Conservation (phyloP, 1,284 basidiomycete species). For the Leccinum discolor region DNA sequence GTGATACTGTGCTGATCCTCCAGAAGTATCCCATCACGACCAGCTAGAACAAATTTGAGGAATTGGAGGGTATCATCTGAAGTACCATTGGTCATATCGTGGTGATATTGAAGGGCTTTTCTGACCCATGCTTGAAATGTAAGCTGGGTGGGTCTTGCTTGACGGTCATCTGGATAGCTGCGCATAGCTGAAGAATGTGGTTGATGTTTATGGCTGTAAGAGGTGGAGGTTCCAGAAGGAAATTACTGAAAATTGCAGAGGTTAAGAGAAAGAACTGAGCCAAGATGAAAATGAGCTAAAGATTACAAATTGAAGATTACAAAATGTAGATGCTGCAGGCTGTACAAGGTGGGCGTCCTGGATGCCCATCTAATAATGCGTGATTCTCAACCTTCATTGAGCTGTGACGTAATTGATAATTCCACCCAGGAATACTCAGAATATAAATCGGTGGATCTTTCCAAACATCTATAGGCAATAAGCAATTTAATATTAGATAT, state of each 20-base stretch:
- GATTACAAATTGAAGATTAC: not conserved
- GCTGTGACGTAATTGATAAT: not conserved
- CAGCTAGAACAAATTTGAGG: slow-evolving; percentile 10
- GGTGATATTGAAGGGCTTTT: not conserved
- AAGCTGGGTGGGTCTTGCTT: not conserved
- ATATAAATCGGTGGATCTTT: not conserved
- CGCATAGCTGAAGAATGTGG: not conserved
- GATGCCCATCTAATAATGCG: not conserved
- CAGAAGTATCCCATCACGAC: not conserved
- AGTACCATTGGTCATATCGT: not conserved
- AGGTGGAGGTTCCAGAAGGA: not conserved
- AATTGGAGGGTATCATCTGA: not conserved
- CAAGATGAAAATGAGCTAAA: not conserved
- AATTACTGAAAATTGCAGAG: not conserved
- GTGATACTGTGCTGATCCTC: not conserved
- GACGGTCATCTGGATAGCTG: slow-evolving; percentile 5
- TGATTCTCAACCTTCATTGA: not conserved
- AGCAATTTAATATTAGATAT: not conserved
- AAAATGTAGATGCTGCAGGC: not conserved
- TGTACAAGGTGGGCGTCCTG: not conserved
- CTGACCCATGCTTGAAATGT: not conserved
- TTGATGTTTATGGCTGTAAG: not conserved
- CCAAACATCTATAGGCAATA: too few relatives aligned
- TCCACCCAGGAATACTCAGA: not conserved
- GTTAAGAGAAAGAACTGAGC: not conserved